Evolutionary conservation across 164 flowering plant species (phyloP).

Genomic region (Berberis thunbergii): DNA sequence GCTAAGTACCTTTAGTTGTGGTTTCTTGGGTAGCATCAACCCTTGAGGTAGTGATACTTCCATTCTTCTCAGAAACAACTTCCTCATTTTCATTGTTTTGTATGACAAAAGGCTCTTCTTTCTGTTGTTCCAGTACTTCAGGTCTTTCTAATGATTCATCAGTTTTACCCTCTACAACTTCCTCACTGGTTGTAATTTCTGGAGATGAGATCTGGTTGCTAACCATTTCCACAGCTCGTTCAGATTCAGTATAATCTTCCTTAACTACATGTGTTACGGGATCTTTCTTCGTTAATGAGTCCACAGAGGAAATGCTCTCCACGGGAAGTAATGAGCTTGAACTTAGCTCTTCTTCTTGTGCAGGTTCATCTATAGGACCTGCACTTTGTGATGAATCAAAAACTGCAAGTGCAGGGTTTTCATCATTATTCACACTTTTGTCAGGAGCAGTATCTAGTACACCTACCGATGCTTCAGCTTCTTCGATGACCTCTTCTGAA

Average conservation of each 20-base stretch:
- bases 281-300: constrained; percentile 18
- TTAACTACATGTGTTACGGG: constrained; percentile 14
- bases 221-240: constrained; percentile 11
- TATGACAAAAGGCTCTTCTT: constrained; percentile 13
- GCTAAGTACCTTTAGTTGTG: constrained; percentile 40
- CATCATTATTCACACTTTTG: constrained; percentile 3
- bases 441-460: not conserved
- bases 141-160: constrained; percentile 8
- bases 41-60: constrained; percentile 11
- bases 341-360: constrained; percentile 18
- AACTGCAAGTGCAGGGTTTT: constrained; percentile 8
- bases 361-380: constrained; percentile 12
- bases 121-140: constrained; percentile 8
- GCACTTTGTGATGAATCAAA: constrained; percentile 13
- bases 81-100: constrained; percentile 15
- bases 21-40: constrained; percentile 19
- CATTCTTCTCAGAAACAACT: constrained; percentile 27
- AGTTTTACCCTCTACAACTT: constrained; percentile 15
- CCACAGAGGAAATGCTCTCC: constrained; percentile 11
- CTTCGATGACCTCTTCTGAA: not conserved
- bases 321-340: constrained; percentile 13
- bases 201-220: constrained; percentile 14
- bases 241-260: constrained; percentile 15
- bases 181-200: constrained; percentile 15
- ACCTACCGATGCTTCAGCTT: not conserved